Evolutionary conservation across 495 filamentous ascomycete genomes (phyloP).

Genomic region (Annulohypoxylon moriforme): DNA sequence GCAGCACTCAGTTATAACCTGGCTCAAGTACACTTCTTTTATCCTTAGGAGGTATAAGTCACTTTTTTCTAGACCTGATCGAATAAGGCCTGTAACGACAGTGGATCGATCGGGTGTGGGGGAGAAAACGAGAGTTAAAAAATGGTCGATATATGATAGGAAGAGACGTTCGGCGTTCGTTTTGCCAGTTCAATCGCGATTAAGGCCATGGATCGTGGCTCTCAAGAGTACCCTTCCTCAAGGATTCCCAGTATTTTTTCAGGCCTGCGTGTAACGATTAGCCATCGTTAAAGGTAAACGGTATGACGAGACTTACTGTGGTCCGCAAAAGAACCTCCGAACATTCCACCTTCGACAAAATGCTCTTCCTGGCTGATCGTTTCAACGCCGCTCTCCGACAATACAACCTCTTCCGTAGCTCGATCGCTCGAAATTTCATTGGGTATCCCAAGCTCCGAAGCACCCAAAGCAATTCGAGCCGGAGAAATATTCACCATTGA

Average conservation of each 20-base stretch:
- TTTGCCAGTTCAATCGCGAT: too few species aligned
- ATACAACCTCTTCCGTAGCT: background rate
- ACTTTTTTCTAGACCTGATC: too few species aligned
- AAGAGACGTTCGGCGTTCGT: too few species aligned
- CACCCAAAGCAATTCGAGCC: background rate
- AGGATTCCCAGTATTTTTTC: background rate
- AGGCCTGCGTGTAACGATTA: background rate
- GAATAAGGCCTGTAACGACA: too few species aligned
- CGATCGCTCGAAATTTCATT: too few species aligned
- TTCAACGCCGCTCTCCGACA: background rate
- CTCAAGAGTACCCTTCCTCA: background rate
- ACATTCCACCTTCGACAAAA: background rate
- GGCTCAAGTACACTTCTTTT: too few species aligned
- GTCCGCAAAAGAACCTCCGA: background rate
- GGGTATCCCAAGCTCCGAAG: background rate
- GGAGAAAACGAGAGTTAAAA: too few species aligned
- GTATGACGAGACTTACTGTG: background rate
- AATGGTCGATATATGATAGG: too few species aligned
- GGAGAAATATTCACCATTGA: background rate
- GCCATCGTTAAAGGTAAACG: background rate
- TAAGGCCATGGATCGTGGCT: background rate
- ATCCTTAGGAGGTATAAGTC: too few species aligned
- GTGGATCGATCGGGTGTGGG: too few species aligned
- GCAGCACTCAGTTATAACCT: too few species aligned
- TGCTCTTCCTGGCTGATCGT: background rate